A percentile compares a stretch with the other conserved stretches of the same genome.
Conservation (phyloP, 140 eudicot genomes). For the Cichorium intybus region DNA sequence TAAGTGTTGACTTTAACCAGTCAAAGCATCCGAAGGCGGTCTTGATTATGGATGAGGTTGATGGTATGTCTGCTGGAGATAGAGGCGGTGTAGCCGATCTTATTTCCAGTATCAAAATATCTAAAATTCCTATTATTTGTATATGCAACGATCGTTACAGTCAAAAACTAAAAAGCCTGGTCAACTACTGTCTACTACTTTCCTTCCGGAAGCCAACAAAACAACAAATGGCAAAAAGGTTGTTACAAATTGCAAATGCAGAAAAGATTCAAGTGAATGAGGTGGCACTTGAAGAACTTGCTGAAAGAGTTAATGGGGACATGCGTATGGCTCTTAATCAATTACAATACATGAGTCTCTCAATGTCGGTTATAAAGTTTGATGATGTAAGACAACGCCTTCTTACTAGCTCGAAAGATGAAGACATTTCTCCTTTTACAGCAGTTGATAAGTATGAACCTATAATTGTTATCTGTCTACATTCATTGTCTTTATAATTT, state of each 20-base stretch:
- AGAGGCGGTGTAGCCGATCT: slow-evolving; percentile 99
- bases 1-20: slow-evolving; percentile 56
- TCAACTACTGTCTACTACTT: slow-evolving; percentile 69
- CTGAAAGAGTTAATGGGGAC: slow-evolving; percentile 92
- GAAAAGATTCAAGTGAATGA: slow-evolving; percentile 88
- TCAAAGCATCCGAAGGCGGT: slow-evolving; percentile 75
- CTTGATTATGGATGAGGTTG: slow-evolving; percentile 97
- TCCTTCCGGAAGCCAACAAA: slow-evolving; percentile 93
- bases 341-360: slow-evolving; percentile 93
- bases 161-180: slow-evolving; percentile 90
- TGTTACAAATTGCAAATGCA: slow-evolving; percentile 60
- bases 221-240: slow-evolving; percentile 96
- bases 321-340: slow-evolving; percentile 99
- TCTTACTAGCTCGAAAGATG: slow-evolving; percentile 89
- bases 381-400: slow-evolving; percentile 93
- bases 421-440: slow-evolving; percentile 93
- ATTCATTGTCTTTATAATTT: slow-evolving; percentile 3
- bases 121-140: slow-evolving; percentile 75
- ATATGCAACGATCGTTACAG: slow-evolving; percentile 94
- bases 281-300: slow-evolving; percentile 98
- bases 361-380: slow-evolving; percentile 74
- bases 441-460: slow-evolving; percentile 89
- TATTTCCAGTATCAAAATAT: slow-evolving; percentile 77
- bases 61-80: slow-evolving; percentile 99
- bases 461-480: neutral